Conservation (phyloP, 2,329 filamentous ascomycete genomes). For the Colletotrichum sp. region DNA sequence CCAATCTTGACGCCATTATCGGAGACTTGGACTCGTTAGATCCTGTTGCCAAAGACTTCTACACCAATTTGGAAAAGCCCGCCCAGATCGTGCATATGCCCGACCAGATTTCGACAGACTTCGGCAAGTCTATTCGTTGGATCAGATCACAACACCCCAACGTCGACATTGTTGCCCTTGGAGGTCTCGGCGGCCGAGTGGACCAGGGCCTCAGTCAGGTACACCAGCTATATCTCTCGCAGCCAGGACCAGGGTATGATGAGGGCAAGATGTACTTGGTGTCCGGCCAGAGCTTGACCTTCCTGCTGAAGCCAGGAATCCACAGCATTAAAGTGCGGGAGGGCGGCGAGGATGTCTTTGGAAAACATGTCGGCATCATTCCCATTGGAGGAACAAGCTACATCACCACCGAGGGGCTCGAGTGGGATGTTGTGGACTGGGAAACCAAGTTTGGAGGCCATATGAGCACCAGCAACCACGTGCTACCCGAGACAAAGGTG, state of each 20-base stretch:
- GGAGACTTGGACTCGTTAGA: constrained; percentile 90
- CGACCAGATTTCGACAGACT: constrained; percentile 92
- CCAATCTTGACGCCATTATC: constrained; percentile 75
- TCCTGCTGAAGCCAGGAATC: constrained; percentile 73
- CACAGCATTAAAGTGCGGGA: constrained; percentile 73
- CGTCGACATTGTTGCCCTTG: constrained; percentile 77
- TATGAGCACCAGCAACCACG: constrained; percentile 83
- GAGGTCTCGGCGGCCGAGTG: constrained; percentile 86
- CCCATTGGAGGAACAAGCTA: constrained; percentile 79
- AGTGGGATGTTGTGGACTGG: constrained; percentile 92
- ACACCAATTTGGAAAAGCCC: constrained; percentile 54
- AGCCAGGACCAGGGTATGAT: constrained; percentile 52
- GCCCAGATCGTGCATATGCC: constrained; percentile 70
- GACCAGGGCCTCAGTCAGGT: constrained; percentile 92
- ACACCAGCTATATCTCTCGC: constrained; percentile 78
- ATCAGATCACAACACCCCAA: constrained; percentile 46
- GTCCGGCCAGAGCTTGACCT: constrained; percentile 81
- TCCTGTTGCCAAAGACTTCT: constrained; percentile 68
- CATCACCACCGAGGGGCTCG: constrained; percentile 81
- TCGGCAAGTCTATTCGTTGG: constrained; percentile 78
- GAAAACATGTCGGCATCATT: constrained; percentile 83
- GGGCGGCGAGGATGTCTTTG: constrained; percentile 61
- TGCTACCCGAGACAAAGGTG: constrained; percentile 61
- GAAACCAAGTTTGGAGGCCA: constrained; percentile 75
- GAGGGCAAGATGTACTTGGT: constrained; percentile 76